Conservation (phyloP, 2,329 filamentous ascomycete species). For the Pseudogymnoascus sp. region DNA sequence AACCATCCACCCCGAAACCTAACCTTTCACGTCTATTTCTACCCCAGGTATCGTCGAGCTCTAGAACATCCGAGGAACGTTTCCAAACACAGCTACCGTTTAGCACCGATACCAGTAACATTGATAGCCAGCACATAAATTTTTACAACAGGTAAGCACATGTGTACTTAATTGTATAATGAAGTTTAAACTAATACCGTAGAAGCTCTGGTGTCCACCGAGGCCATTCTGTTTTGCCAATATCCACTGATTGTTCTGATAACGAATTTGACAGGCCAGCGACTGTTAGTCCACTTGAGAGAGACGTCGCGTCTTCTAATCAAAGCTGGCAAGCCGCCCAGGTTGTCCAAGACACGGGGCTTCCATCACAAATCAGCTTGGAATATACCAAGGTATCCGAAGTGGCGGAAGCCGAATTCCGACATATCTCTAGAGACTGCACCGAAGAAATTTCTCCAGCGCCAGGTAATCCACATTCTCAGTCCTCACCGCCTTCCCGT, state of each 20-base stretch:
- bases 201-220: not conserved
- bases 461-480: not conserved
- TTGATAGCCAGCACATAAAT: not conserved
- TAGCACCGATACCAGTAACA: not conserved
- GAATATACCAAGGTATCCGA: not conserved
- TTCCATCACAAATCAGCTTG: not conserved
- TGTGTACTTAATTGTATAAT: not conserved
- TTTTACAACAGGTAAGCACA: not conserved
- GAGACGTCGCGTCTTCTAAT: not conserved
- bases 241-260: not conserved
- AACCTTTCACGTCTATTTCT: conserved; percentile 1
- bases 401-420: not conserved
- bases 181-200: not conserved
- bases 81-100: conserved; percentile 5
- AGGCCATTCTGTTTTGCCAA: not conserved
- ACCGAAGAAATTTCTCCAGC: not conserved
- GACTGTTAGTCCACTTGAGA: not conserved
- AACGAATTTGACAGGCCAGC: not conserved
- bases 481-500: not conserved
- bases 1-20: not conserved
- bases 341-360: not conserved
- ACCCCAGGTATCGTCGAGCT: not conserved
- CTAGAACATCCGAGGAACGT: not conserved
- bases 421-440: not conserved
- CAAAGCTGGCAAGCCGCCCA: conserved; percentile 3